A percentile compares a stretch with the other conserved stretches of the same genome.
Evolutionary conservation across 2,329 filamentous ascomycete genomes (phyloP).

Genomic region (Lomentospora prolificans): DNA sequence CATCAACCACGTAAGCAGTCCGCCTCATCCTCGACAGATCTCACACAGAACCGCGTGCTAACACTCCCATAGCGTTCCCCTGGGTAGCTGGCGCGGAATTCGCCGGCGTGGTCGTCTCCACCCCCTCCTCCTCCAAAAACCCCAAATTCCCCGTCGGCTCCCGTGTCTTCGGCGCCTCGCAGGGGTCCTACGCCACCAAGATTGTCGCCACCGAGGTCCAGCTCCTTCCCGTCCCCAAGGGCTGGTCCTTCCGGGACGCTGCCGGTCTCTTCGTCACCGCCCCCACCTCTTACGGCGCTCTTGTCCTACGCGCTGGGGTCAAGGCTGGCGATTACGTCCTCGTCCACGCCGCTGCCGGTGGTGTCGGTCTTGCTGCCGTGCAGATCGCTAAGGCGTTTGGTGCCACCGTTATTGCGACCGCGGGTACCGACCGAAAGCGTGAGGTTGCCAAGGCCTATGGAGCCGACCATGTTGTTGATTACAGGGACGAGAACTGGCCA

Average conservation of each 20-base stretch:
- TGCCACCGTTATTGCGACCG: constrained; percentile 87
- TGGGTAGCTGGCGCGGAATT: constrained; percentile 87
- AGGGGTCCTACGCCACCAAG: constrained; percentile 78
- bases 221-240: constrained; percentile 64
- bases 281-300: constrained; percentile 76
- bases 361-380: constrained; percentile 83
- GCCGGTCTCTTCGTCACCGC: constrained; percentile 87
- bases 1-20: constrained; percentile 54
- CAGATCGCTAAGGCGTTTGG: constrained; percentile 89
- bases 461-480: constrained; percentile 76
- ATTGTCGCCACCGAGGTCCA: constrained; percentile 56
- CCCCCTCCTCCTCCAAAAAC: constrained; percentile 41
- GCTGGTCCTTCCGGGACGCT: constrained; percentile 77
- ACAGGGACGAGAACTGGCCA: constrained; percentile 55
- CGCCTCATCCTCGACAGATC: too few relatives aligned
- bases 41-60: too few relatives aligned
- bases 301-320: constrained; percentile 69
- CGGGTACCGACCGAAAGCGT: constrained; percentile 69
- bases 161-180: constrained; percentile 74
- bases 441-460: constrained; percentile 71
- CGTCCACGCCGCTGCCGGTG: constrained; percentile 85
- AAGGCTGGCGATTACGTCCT: constrained; percentile 78
- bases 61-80: constrained; percentile 49
- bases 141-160: constrained; percentile 67
- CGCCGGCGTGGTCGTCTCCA: constrained; percentile 63